Conservation (phyloP, 495 filamentous ascomycete species). For the Aspergillus baeticus region DNA sequence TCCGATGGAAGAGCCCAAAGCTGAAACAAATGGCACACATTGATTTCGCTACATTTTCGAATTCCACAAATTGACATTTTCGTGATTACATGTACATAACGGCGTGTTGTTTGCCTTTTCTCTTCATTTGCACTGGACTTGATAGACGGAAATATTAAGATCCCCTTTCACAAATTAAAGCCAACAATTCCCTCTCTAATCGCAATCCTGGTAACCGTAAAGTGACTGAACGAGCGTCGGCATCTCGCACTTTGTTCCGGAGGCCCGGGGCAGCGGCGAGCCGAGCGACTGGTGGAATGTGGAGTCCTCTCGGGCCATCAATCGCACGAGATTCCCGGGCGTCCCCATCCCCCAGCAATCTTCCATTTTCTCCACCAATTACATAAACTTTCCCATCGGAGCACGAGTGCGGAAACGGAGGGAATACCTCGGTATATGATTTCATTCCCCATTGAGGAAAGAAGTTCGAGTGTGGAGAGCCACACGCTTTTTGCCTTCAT, state of each 20-base stretch:
- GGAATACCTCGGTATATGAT: too few relatives aligned
- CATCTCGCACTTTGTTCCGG: neutral
- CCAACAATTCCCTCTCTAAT: neutral
- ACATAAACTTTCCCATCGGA: neutral
- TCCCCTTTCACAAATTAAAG: neutral
- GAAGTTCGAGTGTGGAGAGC: too few relatives aligned
- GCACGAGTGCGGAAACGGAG: too few relatives aligned
- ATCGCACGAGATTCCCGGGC: neutral
- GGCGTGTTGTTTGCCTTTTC: neutral
- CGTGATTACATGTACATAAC: conserved; percentile 6
- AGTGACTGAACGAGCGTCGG: neutral
- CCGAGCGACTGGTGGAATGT: neutral
- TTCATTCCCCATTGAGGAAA: too few relatives aligned
- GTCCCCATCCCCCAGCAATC: neutral
- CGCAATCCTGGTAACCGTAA: neutral
- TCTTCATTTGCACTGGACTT: neutral
- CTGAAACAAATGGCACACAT: conserved; percentile 24
- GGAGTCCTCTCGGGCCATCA: conserved; percentile 4
- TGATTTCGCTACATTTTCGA: neutral
- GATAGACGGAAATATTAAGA: conserved; percentile 7
- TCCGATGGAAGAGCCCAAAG: conserved; percentile 31
- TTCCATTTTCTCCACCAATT: neutral
- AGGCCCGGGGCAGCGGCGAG: neutral
- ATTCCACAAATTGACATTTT: neutral
- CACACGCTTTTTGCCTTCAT: too few relatives aligned